These are phyloP conservation scores for Tieghemostelium lacteum DNA, from an alignment of 78 protist genomes.

Conservation along the genomic window DNA sequence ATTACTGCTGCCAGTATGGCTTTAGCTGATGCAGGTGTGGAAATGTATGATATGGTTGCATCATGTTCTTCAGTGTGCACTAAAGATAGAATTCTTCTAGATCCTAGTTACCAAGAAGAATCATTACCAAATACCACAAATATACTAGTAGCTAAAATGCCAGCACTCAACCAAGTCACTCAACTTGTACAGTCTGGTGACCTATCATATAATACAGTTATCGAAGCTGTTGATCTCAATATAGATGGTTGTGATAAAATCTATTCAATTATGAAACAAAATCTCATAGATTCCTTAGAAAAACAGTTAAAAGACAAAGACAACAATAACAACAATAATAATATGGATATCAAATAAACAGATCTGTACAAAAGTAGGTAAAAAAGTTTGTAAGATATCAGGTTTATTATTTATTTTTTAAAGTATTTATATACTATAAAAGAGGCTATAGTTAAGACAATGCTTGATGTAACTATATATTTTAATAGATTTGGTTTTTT, in stretches of 20 bases:
- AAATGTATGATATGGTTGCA: conserved; percentile 88
- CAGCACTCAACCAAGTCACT: conserved; percentile 68
- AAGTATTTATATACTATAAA: too few relatives aligned
- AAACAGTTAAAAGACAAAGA: conserved; percentile 17
- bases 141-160: conserved; percentile 60
- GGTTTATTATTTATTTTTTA: too few relatives aligned
- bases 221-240: conserved; percentile 60
- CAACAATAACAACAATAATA: neutral
- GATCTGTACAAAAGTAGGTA: too few relatives aligned
- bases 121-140: neutral
- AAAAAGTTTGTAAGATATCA: too few relatives aligned
- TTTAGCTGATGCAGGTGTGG: conserved; percentile 90
- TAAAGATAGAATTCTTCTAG: conserved; percentile 13
- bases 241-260: conserved; percentile 81
- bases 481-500: too few relatives aligned
- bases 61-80: conserved; percentile 65
- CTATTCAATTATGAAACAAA: conserved; percentile 65
- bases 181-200: conserved; percentile 77
- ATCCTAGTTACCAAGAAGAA: conserved; percentile 39
- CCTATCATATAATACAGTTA: conserved; percentile 29
- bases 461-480: too few relatives aligned
- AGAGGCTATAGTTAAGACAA: too few relatives aligned
- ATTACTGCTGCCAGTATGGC: conserved; percentile 88
- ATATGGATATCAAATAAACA: too few relatives aligned
- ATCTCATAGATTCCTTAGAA: conserved; percentile 30